A percentile compares a stretch with the other conserved stretches of the same genome.
Conservation (phyloP, 805 yeast genomes). For the Candida multigemmis region DNA sequence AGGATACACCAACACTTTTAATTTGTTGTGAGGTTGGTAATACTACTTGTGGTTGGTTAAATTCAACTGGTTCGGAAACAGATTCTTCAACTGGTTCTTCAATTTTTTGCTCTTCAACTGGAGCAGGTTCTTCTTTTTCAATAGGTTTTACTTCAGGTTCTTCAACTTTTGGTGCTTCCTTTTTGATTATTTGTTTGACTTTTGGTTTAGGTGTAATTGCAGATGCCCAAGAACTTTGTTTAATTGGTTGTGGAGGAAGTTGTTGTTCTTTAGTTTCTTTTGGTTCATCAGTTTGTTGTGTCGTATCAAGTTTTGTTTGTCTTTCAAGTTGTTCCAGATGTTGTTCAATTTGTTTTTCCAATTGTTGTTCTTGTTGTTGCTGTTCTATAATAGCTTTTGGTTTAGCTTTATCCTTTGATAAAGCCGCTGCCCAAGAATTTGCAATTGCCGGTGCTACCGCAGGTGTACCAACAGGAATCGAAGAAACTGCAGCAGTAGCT, state of each 20-base stretch:
- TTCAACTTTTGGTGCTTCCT: conserved; percentile 13
- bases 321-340: conserved; percentile 6
- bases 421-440: conserved; percentile 39
- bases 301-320: conserved; percentile 4
- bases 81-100: conserved; percentile 1
- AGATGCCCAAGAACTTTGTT: conserved; percentile 59
- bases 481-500: conserved; percentile 5
- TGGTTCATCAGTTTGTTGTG: conserved; percentile 1
- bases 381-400: conserved; percentile 13
- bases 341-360: conserved; percentile 8
- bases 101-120: conserved; percentile 16
- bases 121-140: conserved; percentile 11
- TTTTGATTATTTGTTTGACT: conserved; percentile 16
- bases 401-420: conserved; percentile 24
- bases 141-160: conserved; percentile 6
- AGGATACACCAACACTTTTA: conserved; percentile 48
- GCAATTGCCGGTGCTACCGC: conserved; percentile 7
- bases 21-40: conserved; percentile 44
- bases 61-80: conserved; percentile 6
- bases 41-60: conserved; percentile 29
- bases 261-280: conserved; percentile 5
- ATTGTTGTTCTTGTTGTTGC: conserved; percentile 6
- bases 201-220: conserved; percentile 50
- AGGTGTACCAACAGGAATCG: conserved; percentile 6
- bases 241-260: conserved; percentile 35